phyloP scores from a whole-genome alignment of 768 basidiomycete species.

The Pisolithus orientalis region DNA sequence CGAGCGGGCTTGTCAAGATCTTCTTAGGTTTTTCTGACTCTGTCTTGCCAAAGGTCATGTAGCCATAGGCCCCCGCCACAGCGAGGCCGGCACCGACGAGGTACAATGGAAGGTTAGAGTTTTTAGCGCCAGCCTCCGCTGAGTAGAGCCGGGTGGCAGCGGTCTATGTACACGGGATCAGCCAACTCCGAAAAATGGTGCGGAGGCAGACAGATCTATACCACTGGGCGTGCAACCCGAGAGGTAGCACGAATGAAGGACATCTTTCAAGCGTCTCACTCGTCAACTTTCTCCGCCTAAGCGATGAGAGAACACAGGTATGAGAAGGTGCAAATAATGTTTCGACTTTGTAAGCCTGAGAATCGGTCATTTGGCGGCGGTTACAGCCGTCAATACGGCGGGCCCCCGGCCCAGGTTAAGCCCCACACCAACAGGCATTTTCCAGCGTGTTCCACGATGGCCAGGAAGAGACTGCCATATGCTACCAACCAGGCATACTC shows the following conservation, averaged over 20 bases:
- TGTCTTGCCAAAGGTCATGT: constrained; percentile 35
- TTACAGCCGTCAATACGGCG: no score
- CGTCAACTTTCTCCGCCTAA: no score
- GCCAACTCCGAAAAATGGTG: not conserved
- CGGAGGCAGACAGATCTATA: constrained; percentile 11
- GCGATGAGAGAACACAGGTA: no score
- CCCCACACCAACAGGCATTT: no score
- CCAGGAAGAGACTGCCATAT: no score
- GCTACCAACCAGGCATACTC: no score
- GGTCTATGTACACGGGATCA: constrained; percentile 17
- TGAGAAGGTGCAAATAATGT: no score
- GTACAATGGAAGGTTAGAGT: constrained; percentile 43
- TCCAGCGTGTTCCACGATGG: no score
- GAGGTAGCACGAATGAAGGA: constrained; percentile 36
- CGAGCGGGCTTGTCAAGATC: constrained; percentile 59
- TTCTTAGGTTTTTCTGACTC: constrained; percentile 34
- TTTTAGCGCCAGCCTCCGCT: constrained; percentile 40
- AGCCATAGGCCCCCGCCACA: constrained; percentile 42
- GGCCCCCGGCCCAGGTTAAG: no score
- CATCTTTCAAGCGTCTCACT: constrained; percentile 25
- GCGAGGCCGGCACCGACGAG: constrained; percentile 43
- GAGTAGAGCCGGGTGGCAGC: constrained; percentile 39
- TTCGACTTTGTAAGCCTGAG: no score
- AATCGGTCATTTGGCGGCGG: no score
- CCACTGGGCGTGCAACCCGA: constrained; percentile 35